These are phyloP conservation scores for Trichoderma semiorbis DNA, from an alignment of 2,329 filamentous ascomycete species.

Conservation along the genomic window DNA sequence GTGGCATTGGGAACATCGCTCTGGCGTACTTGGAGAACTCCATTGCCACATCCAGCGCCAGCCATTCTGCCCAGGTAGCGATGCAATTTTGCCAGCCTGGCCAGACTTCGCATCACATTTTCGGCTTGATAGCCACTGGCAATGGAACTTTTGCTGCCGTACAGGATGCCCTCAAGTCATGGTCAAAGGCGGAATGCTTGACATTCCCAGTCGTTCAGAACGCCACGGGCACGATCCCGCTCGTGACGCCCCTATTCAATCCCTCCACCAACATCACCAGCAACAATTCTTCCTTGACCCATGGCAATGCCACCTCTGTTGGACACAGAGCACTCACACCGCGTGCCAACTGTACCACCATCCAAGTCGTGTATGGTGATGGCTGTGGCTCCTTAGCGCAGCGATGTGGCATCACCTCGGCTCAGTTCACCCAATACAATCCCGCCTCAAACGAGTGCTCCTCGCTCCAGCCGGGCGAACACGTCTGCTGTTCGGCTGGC, in stretches of 20 bases:
- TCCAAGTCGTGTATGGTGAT: neutral
- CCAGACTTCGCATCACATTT: slow-evolving; percentile 31
- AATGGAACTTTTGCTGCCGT: slow-evolving; percentile 31
- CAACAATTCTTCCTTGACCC: too few species aligned
- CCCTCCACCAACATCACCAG: too few species aligned
- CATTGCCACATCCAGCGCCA: slow-evolving; percentile 9
- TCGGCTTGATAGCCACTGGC: slow-evolving; percentile 33
- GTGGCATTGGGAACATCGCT: slow-evolving; percentile 28
- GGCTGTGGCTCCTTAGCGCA: neutral
- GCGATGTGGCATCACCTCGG: neutral
- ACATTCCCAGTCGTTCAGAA: slow-evolving; percentile 19
- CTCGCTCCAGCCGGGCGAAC: slow-evolving; percentile 31
- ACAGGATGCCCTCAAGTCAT: slow-evolving; percentile 30
- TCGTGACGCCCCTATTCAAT: too few species aligned
- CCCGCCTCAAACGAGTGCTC: slow-evolving; percentile 30
- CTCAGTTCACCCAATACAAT: slow-evolving; percentile 35
- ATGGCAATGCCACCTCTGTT: neutral
- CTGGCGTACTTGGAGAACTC: slow-evolving; percentile 29
- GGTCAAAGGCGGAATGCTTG: slow-evolving; percentile 29
- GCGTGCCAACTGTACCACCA: neutral
- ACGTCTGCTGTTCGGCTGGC: slow-evolving; percentile 38
- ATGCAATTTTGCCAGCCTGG: slow-evolving; percentile 36
- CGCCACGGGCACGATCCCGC: neutral
- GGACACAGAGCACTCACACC: neutral
- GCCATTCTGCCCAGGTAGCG: slow-evolving; percentile 29